phyloP scores from a whole-genome alignment of 805 yeast species.

The Suhomyces sp. region DNA sequence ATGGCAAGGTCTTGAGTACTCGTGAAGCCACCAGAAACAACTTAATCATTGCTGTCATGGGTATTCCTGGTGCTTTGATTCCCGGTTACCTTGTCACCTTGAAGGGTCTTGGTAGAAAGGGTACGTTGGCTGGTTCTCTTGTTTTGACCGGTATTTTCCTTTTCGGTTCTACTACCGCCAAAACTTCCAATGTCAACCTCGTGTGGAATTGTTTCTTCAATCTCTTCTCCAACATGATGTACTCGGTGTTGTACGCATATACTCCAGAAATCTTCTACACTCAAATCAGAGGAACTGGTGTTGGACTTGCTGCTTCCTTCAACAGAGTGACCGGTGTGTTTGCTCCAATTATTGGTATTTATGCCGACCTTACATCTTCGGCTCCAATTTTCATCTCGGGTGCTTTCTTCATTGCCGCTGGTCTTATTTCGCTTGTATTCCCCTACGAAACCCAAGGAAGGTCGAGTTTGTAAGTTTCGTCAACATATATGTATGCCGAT shows the following conservation, averaged over 20 bases:
- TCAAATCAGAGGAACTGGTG: slow-evolving; percentile 53
- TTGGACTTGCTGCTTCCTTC: slow-evolving; percentile 56
- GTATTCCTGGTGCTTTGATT: slow-evolving; percentile 33
- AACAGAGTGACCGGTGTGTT: slow-evolving; percentile 54
- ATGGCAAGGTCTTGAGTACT: slow-evolving; percentile 27
- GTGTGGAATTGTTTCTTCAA: slow-evolving; percentile 50
- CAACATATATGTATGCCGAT: too few species aligned
- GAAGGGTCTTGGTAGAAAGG: slow-evolving; percentile 54
- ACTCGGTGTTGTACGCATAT: slow-evolving; percentile 61
- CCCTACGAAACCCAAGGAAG: slow-evolving; percentile 49
- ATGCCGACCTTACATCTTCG: slow-evolving; percentile 51
- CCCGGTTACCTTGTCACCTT: slow-evolving; percentile 34
- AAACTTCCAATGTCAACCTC: slow-evolving; percentile 45
- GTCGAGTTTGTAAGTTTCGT: slow-evolving; percentile 18
- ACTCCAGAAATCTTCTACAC: slow-evolving; percentile 64
- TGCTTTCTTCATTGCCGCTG: slow-evolving; percentile 49
- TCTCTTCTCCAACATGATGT: slow-evolving; percentile 52
- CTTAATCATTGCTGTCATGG: slow-evolving; percentile 30
- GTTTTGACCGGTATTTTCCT: slow-evolving; percentile 55
- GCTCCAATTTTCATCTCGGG: slow-evolving; percentile 66
- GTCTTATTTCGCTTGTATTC: slow-evolving; percentile 34
- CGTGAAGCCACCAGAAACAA: slow-evolving; percentile 33
- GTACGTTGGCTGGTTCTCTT: slow-evolving; percentile 54
- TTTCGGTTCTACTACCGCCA: slow-evolving; percentile 63
- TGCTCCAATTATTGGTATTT: slow-evolving; percentile 53